These are phyloP conservation scores for Erysimum cheiri DNA, from an alignment of 441 rosid genomes.

Conservation along the genomic window DNA sequence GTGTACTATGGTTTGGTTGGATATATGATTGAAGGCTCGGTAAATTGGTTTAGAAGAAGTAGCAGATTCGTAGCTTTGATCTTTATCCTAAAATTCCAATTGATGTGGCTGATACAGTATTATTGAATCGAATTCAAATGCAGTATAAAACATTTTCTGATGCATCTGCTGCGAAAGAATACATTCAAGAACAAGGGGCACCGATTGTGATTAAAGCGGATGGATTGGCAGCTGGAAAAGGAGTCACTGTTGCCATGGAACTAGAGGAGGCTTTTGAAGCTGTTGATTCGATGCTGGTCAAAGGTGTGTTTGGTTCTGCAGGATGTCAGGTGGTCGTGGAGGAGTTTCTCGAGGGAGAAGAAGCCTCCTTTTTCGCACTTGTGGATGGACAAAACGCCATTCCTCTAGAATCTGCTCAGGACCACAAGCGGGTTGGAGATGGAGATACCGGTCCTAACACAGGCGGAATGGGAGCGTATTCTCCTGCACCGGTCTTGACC, in stretches of 20 bases:
- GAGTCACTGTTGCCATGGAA: conserved; percentile 80
- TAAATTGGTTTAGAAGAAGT: neutral
- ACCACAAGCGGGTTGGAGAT: conserved; percentile 95
- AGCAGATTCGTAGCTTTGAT: conserved; percentile 1
- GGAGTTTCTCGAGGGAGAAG: conserved; percentile 92
- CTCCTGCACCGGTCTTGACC: conserved; percentile 88
- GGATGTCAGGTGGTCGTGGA: conserved; percentile 78
- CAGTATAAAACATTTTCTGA: conserved; percentile 81
- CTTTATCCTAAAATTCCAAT: neutral
- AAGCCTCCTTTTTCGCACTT: conserved; percentile 92
- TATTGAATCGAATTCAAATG: conserved; percentile 34
- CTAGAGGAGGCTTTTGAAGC: conserved; percentile 85
- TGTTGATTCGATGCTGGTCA: conserved; percentile 84
- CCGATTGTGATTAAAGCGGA: conserved; percentile 94
- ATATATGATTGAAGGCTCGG: neutral
- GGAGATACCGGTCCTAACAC: conserved; percentile 97
- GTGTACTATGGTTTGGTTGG: neutral
- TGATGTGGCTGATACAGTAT: conserved; percentile 5
- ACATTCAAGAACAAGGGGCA: conserved; percentile 77
- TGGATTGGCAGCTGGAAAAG: conserved; percentile 98
- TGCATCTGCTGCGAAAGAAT: conserved; percentile 71
- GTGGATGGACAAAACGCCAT: conserved; percentile 96
- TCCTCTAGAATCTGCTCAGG: conserved; percentile 94
- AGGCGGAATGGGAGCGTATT: conserved; percentile 98
- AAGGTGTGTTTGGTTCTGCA: conserved; percentile 84